Percentiles rank a stretch among this genome's conserved stretches.
Evolutionary conservation across 495 filamentous ascomycete species (phyloP).

Genomic region (Penicillium atrosanguineum): DNA sequence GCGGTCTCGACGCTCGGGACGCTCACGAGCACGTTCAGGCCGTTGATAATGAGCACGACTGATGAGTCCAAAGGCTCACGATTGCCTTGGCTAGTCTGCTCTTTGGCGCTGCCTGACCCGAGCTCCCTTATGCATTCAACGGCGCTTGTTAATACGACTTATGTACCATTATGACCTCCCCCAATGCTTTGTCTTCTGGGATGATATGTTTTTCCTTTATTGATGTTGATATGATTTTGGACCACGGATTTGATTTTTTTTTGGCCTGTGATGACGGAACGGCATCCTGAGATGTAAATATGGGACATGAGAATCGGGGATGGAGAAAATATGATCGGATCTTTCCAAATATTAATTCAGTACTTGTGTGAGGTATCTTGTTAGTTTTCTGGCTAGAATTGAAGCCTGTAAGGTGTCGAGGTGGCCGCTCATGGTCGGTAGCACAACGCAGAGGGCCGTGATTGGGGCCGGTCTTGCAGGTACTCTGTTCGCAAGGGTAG

Average conservation of each 20-base stretch:
- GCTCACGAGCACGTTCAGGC: slow-evolving; percentile 31
- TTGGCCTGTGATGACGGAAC: slow-evolving; percentile 5
- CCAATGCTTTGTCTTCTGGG: slow-evolving; percentile 14
- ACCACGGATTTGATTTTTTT: slow-evolving; percentile 14
- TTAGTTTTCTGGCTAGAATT: neutral
- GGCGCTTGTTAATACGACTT: slow-evolving; percentile 25
- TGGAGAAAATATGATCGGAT: slow-evolving; percentile 9
- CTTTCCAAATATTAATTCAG: neutral
- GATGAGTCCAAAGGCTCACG: neutral
- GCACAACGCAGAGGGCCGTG: slow-evolving; percentile 15
- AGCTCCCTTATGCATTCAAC: slow-evolving; percentile 24
- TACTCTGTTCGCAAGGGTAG: slow-evolving; percentile 18
- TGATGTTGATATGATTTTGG: slow-evolving; percentile 17
- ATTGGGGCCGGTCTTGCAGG: slow-evolving; percentile 19
- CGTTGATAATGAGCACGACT: slow-evolving; percentile 18
- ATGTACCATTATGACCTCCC: slow-evolving; percentile 37
- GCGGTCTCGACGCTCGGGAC: slow-evolving; percentile 37
- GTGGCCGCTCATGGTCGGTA: neutral
- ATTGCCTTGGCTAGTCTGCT: neutral
- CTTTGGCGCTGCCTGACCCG: neutral
- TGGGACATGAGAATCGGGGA: slow-evolving; percentile 13
- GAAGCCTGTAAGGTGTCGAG: neutral
- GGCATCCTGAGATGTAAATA: slow-evolving; percentile 34
- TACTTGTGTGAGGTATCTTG: neutral
- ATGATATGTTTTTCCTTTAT: slow-evolving; percentile 15